A percentile compares a stretch with the other conserved stretches of the same genome.
Evolutionary conservation across 2,329 filamentous ascomycete species (phyloP).

Genomic region (Exophiala phaeomuriformis): DNA sequence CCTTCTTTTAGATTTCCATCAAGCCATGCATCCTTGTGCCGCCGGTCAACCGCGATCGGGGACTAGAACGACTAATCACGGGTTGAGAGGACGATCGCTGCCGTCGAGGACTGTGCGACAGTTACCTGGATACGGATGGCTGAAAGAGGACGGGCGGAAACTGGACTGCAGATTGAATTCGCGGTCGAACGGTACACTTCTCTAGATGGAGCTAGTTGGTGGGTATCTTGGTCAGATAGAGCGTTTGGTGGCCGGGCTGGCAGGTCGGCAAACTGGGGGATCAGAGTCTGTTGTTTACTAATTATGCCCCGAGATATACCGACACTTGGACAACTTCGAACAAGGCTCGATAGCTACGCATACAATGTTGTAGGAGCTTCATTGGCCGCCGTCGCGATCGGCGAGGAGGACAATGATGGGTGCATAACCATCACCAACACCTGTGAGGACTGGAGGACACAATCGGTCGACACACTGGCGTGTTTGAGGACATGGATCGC

Average conservation of each 20-base stretch:
- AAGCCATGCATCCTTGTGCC: background rate
- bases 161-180: background rate
- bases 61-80: background rate
- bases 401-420: too few relatives aligned
- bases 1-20: background rate
- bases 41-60: constrained; percentile 1
- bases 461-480: too few relatives aligned
- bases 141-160: background rate
- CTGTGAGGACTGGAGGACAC: too few relatives aligned
- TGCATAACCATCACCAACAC: too few relatives aligned
- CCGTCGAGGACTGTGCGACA: background rate
- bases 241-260: background rate
- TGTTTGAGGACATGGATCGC: too few relatives aligned
- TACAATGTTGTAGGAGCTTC: too few relatives aligned
- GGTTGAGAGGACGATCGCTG: background rate
- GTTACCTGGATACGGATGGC: background rate
- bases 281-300: background rate
- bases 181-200: constrained; percentile 1
- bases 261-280: background rate
- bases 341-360: too few relatives aligned
- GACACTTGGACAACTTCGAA: background rate
- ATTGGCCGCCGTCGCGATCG: too few relatives aligned
- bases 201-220: background rate
- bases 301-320: background rate
- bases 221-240: background rate